These are phyloP conservation scores for Chamaecrista fasciculata DNA, from an alignment of 306 rosid genomes.

Conservation along the genomic window DNA sequence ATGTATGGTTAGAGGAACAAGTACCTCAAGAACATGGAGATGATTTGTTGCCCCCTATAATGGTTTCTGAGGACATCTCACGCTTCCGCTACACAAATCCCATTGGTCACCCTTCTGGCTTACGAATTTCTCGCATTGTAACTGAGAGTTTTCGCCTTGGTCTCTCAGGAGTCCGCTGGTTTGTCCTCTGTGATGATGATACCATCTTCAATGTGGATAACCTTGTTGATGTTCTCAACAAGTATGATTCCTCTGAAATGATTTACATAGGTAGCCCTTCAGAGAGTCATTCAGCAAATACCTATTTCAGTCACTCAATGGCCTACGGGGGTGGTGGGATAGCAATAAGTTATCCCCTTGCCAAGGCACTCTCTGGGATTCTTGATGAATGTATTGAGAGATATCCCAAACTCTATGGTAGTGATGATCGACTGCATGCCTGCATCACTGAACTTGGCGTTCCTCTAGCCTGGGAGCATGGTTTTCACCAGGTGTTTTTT, in stretches of 20 bases:
- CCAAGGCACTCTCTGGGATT: conserved; percentile 54
- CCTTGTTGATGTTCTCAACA: conserved; percentile 65
- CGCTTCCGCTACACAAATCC: conserved; percentile 74
- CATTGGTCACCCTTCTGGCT: conserved; percentile 75
- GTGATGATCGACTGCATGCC: conserved; percentile 82
- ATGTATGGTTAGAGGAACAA: conserved; percentile 74
- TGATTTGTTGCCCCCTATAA: conserved; percentile 48
- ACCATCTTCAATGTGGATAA: conserved; percentile 68
- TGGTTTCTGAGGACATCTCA: conserved; percentile 71
- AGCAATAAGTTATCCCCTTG: conserved; percentile 63
- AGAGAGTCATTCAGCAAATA: conserved; percentile 77
- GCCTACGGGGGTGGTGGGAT: conserved; percentile 83
- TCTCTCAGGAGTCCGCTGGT: conserved; percentile 57
- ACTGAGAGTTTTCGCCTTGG: conserved; percentile 63
- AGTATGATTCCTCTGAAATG: conserved; percentile 80
- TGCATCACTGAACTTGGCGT: conserved; percentile 79
- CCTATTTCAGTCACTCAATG: conserved; percentile 78
- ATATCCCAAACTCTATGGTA: conserved; percentile 77
- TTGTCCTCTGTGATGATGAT: conserved; percentile 74
- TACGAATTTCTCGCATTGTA: conserved; percentile 66
- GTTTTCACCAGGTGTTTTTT: conserved; percentile 72
- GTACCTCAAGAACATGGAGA: conserved; percentile 45
- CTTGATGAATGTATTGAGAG: conserved; percentile 73
- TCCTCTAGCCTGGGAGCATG: conserved; percentile 64
- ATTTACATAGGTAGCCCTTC: conserved; percentile 75